Evolutionary conservation across 2,329 filamentous ascomycete genomes (phyloP).

Genomic region (Domatiomyces catenatus): DNA sequence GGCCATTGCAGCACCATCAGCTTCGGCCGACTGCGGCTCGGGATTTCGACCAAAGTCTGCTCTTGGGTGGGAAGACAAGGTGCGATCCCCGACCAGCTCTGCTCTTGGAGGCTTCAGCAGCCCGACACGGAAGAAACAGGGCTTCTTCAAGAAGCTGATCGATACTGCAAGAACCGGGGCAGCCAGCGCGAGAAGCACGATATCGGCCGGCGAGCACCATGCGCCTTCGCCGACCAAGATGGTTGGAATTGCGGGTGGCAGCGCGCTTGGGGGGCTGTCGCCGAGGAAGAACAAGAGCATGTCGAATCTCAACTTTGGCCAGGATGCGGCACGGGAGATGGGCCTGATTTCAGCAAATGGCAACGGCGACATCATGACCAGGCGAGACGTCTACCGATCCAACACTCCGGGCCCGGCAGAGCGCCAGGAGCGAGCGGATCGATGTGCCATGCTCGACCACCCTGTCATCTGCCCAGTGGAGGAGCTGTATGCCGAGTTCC

Average conservation of each 20-base stretch:
- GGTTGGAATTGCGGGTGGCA: conserved; percentile 40
- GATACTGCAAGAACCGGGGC: conserved; percentile 89
- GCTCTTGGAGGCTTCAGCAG: conserved; percentile 61
- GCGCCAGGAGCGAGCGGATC: conserved; percentile 64
- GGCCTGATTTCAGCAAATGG: conserved; percentile 40
- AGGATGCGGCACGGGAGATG: conserved; percentile 52
- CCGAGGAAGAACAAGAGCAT: conserved; percentile 2
- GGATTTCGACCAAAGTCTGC: conserved; percentile 39
- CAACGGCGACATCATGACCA: conserved; percentile 91
- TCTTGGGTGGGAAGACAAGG: conserved; percentile 40
- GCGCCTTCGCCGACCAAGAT: conserved; percentile 36
- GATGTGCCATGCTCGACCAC: conserved; percentile 89
- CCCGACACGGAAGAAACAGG: conserved; percentile 67
- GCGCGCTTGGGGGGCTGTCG: conserved; percentile 8
- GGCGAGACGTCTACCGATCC: conserved; percentile 85
- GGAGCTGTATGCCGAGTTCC: conserved; percentile 65
- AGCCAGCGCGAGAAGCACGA: conserved; percentile 72
- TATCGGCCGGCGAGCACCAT: conserved; percentile 30
- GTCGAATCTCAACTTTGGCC: conserved; percentile 21
- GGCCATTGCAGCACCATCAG: conserved; percentile 1
- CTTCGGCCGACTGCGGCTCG: conserved; percentile 34
- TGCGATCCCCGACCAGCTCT: conserved; percentile 35
- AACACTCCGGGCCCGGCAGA: conserved; percentile 88
- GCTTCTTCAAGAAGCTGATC: conserved; percentile 90
- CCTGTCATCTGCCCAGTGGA: conserved; percentile 80